Percentiles rank a stretch among this genome's conserved stretches.
Evolutionary conservation across 495 filamentous ascomycete genomes (phyloP).

Genomic region (Lophiostoma macrostomum): DNA sequence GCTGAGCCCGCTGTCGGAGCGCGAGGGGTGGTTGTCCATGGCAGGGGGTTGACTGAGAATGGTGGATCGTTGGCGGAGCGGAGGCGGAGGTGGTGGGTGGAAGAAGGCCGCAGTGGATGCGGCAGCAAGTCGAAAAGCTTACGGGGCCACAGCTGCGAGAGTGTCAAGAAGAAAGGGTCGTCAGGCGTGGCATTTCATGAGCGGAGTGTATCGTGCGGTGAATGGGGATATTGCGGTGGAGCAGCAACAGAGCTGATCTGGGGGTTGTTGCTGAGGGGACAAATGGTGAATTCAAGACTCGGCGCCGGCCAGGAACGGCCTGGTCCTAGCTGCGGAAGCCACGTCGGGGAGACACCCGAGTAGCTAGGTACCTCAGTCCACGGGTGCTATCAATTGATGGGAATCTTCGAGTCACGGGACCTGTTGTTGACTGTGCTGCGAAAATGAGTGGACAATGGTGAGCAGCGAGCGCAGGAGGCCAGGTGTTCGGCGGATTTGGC

Average conservation of each 20-base stretch:
- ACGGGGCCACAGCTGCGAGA: neutral
- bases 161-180: neutral
- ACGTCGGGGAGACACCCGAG: no score
- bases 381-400: no score
- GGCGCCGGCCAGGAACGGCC: constrained; percentile 9
- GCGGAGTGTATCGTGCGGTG: neutral
- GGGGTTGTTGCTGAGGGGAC: constrained; percentile 14
- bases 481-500: no score
- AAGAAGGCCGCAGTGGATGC: constrained; percentile 15
- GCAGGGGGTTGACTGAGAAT: neutral
- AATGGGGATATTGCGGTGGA: neutral
- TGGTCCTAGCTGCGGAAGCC: constrained; percentile 7
- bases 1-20: constrained; percentile 20
- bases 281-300: constrained; percentile 11
- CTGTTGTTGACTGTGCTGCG: no score
- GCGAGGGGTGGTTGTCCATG: constrained; percentile 22
- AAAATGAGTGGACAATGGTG: no score
- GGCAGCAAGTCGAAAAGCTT: neutral
- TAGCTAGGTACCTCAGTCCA: no score
- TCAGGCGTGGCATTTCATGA: constrained; percentile 13
- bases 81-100: constrained; percentile 1
- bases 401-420: no score
- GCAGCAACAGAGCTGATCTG: no score
- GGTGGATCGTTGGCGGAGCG: neutral
- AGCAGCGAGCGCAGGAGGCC: no score